Evolutionary conservation across 108 stramenopile genomes (phyloP), one percentile per base, ranked within the genome.

Genomic region (Cyclotella cryptica): DNA sequence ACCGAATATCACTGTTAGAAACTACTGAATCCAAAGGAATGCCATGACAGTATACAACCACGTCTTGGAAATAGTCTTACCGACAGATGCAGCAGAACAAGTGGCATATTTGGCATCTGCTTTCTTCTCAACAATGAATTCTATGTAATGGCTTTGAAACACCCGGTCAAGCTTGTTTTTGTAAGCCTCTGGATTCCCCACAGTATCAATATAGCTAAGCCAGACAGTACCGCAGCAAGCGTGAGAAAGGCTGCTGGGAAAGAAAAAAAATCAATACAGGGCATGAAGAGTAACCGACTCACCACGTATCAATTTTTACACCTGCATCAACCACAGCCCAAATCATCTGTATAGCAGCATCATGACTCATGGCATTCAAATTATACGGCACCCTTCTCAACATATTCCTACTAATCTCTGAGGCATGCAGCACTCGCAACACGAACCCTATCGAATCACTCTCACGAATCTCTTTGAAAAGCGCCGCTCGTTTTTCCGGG

Each of bases 41-140:
- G 1, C 45, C 6, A 59, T 2, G 26, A 22, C 2, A 8, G 27
- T 59, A 2, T n/a, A 59, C 4, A n/a, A 59, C 1, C 85, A n/a
- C n/a, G n/a, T n/a, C n/a, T n/a, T n/a, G n/a, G n/a, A n/a, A n/a
- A n/a, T n/a, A n/a, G n/a, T n/a, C n/a, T 64, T 75, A 87, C 84
- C 86, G 18, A 94, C 88, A 15, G 89, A 90, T 3, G 93, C 96
- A 24, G 94, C 96, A 41, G 90, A 90, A 67, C 93, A 93, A 8
- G 87, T 86, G 24, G 91, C 86, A 85, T 95, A 97, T n/a, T 92
- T 95, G 26, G 95, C 91, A 84, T 97, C 97, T 15, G 97, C 97
- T 80, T 97, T 97, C 80, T 88, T 89, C 71, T 93, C 93, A 7
- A 97, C 97, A 17, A 92, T 86, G 83, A 97, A 95, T n/a, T 84